phyloP scores from a whole-genome alignment of 805 yeast genomes.

The Cephaloascus fragrans region DNA sequence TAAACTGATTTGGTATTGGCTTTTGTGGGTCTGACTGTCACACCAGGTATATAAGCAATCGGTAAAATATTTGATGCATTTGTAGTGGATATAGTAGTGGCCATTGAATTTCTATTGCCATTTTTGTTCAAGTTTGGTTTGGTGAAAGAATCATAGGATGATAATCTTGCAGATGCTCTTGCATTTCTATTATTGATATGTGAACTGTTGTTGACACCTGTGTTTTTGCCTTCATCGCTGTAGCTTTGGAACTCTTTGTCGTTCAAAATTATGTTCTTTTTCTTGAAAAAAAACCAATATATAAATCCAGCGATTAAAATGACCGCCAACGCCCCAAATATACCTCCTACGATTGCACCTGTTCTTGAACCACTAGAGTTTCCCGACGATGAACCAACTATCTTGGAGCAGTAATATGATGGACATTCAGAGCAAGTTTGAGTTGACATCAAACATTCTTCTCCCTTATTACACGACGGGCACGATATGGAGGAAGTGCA shows the following conservation, averaged over 20 bases:
- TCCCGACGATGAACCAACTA: constrained; percentile 8
- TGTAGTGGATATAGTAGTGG: constrained; percentile 57
- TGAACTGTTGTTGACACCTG: background rate
- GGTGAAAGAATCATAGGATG: constrained; percentile 34
- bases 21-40: constrained; percentile 49
- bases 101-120: constrained; percentile 25
- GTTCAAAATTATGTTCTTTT: constrained; percentile 2
- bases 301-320: constrained; percentile 25
- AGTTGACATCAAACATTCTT: constrained; percentile 44
- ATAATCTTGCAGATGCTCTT: constrained; percentile 13
- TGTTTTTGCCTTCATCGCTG: background rate
- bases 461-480: constrained; percentile 43
- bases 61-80: constrained; percentile 85
- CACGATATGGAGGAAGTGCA: constrained; percentile 35
- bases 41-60: constrained; percentile 92
- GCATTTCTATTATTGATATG: background rate
- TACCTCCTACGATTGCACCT: constrained; percentile 65
- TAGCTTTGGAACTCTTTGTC: background rate
- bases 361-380: constrained; percentile 5
- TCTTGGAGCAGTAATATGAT: constrained; percentile 34
- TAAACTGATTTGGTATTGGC: constrained; percentile 33
- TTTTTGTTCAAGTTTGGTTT: constrained; percentile 14
- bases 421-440: constrained; percentile 55
- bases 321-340: constrained; percentile 50
- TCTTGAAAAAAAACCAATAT: constrained; percentile 23